Base-by-base conservation (phyloP, 352 stramenopile species). In the Phytophthora hybrid region DNA sequence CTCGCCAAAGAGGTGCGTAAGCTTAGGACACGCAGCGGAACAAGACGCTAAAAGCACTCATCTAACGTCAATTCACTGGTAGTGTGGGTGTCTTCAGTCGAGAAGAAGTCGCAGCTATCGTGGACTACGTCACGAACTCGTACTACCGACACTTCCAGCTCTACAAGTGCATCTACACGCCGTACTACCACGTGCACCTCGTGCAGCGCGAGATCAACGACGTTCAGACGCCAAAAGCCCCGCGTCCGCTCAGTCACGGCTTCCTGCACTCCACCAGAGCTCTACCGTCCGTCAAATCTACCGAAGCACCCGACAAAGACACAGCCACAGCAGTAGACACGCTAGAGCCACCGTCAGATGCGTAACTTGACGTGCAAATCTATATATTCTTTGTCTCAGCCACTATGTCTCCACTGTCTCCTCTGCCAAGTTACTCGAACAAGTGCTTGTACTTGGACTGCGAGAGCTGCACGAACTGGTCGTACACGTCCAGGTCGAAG, bases 111-210 rank as follows among this genome's bases (percentile, higher is more conserved):
- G 63, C 49, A 21, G 59, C 52, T 11, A 85, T 94, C 60, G 84
- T 94, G 29, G 88, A 96, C 56, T 93, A 87, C 69, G 76, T 95
- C 59, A 80, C 85, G 31, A 80, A 94, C 76, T 82, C 80, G 55
- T 96, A 96, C 77, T 96, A 90, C 62, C 83, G 89, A 23, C 88
- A 95, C 57, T 91, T 93, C 21, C 74, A 88, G 57, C 79, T 95
- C 31, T 93, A 96, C 81, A 93, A 95, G 76, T 83, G 73, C 66
- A 83, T 93, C 68, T 96, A 85, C 80, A 94, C 88, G 31, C 85
- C 85, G 8, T 86, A 85, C 65, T 71, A 79, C 34, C 85, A 89
- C 58, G 73, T 82, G 9, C 76, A 92, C 19, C 41, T 92, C 21
- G 68, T 84, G 9, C 85, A 93, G 68, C 60, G 72, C 11, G 58